phyloP scores from a whole-genome alignment of 495 filamentous ascomycete species.

The Neurospora sublineolata region DNA sequence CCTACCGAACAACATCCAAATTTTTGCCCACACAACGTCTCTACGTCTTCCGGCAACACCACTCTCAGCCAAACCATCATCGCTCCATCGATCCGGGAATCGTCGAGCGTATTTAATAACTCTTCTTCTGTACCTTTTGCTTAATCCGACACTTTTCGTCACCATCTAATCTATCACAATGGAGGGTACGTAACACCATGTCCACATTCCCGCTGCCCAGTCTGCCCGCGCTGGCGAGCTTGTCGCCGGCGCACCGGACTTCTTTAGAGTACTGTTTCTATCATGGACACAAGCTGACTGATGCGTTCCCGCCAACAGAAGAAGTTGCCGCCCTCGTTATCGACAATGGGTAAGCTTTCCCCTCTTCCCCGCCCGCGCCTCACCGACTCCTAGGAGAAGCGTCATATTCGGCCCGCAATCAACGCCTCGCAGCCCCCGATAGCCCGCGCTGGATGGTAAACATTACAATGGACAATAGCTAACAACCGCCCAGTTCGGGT shows the following conservation, averaged over 20 bases:
- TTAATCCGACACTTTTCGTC: constrained; percentile 21
- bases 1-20: constrained; percentile 19
- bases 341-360: constrained; percentile 94
- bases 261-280: not conserved
- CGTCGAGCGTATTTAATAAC: constrained; percentile 30
- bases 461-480: constrained; percentile 25
- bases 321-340: constrained; percentile 99
- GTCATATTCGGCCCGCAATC: constrained; percentile 14
- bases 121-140: constrained; percentile 22
- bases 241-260: not conserved
- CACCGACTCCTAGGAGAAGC: constrained; percentile 20
- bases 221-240: not conserved
- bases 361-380: constrained; percentile 12
- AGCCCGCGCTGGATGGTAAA: not conserved
- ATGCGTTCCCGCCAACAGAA: constrained; percentile 49
- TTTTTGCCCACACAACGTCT: constrained; percentile 27
- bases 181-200: constrained; percentile 33
- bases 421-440: constrained; percentile 1
- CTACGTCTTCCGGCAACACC: not conserved
- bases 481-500: constrained; percentile 70
- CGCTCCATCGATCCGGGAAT: constrained; percentile 34
- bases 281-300: constrained; percentile 38
- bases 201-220: constrained; percentile 6
- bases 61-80: constrained; percentile 21
- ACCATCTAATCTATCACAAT: constrained; percentile 39